Base-by-base conservation (phyloP, 768 basidiomycete genomes). In the Termitomyces sp. region DNA sequence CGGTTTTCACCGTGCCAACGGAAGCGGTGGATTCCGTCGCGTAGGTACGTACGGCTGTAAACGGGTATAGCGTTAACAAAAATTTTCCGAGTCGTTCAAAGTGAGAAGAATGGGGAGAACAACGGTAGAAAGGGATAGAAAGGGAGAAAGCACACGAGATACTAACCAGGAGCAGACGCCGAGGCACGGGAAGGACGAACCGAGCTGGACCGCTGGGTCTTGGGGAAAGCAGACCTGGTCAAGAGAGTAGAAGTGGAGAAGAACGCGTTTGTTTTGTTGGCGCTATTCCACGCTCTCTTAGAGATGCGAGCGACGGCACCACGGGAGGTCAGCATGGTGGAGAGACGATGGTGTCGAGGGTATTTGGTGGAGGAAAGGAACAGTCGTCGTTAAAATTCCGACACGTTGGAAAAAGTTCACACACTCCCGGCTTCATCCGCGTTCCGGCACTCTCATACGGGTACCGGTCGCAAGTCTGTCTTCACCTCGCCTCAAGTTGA, bases 1-100 rank as follows among this genome's bases (percentile, higher is more conserved):
- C 95, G 66, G 94, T 95, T 83, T 98, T 97, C 70, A 98, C 91
- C 45, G 83, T 77, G 66, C 95, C 95, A 66, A 82, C 75, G 54
- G 81, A 73, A 63, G 67, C 74, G 78, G 85, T 88, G 58, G 90
- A 83, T 74, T 96, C 94, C 54, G 95, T 95, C 62, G 95, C 95
- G 82, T 95, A 96, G 49, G 86, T 77, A 71, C 95, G 95, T 62
- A 81, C 88, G 87, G 66, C 58, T 65, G 56, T 57, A 59, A 59
- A 59, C 62, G 59, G n/a, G 45, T 50, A 59, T 63, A 61, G 50
- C 3, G 38, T 56, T 11, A 59, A 49, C 17, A 37, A 53, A 55
- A 49, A 35, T 50, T 59, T 60, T 44, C 27, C 17, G 3, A 6
- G 16, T 25, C 38, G 46, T n/a, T 44, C 21, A 53, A 45, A 44